Base-by-base conservation (phyloP, 1,284 basidiomycete species). In the Gymnopus androsaceus region DNA sequence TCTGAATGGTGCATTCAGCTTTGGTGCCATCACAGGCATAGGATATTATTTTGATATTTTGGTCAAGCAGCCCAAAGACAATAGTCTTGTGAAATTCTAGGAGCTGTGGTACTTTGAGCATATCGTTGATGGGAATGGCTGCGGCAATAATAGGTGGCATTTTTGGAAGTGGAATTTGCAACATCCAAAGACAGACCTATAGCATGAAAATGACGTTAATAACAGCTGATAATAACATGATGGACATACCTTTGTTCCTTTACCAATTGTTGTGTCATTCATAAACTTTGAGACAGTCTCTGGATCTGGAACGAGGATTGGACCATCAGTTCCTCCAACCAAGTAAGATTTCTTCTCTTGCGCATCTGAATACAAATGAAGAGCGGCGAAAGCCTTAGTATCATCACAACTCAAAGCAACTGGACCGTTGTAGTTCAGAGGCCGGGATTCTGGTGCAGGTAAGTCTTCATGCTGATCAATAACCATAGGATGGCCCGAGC, bases 21-120 rank as follows among this genome's bases (percentile, higher is more conserved):
- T 62, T 60, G 0, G 67, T 67, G 3, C 72, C 69, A 64, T 72
- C 68, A 34, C 55, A 64, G 15, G 67, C 59, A 48, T 68, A 69
- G 6, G 68, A 68, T 1, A 65, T 40, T 8, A 71, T 57, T 0
- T 59, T 19, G 44, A 72, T 59, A 0, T 59, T 55, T 3, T 48
- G 37, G 2, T 56, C 40, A 0, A 65, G 15, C 2, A 71, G 63
- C 0, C 68, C 63, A 31, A 31, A 17, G 6, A 70, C 17, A 19
- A 69, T 56, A 23, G 51, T 19, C 17, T 41, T 12, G 15, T 56
- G 55, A 14, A 55, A 59, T 4, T 17, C 9, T 8, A 59, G 21
- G 0, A 74, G 61, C 0, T 56, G 41, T 0, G 34, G 17, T 0
- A 64, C 67, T 0, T 60, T 51, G 8, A 67, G 42, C n/a, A 51